Base-by-base conservation (phyloP, 1,284 basidiomycete species). In the Rhodotorula mucilaginosa region DNA sequence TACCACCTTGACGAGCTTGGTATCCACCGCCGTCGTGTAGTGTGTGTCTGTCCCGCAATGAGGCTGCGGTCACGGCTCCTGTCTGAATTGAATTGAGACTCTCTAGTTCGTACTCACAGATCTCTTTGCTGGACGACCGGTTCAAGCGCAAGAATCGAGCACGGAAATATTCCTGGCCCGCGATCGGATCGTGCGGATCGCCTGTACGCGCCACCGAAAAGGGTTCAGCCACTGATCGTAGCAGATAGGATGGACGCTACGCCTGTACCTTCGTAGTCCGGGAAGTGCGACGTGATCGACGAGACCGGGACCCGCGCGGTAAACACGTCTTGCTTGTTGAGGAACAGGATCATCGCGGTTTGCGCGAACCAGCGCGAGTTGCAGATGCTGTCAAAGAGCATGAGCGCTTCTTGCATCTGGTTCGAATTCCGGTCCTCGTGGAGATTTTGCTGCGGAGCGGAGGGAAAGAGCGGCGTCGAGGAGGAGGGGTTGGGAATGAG, bases 1-100 rank as follows among this genome's bases (percentile, higher is more conserved):
- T 52, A 97, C 91, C 46, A 95, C 92, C 78, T 90, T 85, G 71
- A 97, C 83, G 84, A 95, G 86, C n/a, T 86, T 90, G 1, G 92
- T 94, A 83, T 97, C 93, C 58, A 94, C 95, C 26, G 95, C 95
- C 52, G 91, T 96, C 51, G 95, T 97, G 73, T 90, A 89, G 81
- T 91, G 94, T 8, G 75, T 75, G 56, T 75, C 73, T 74, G 34
- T 0, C 1, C 39, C 39, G 10, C 26, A n/a, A 12, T 19, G 46
- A 47, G 2, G 10, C 21, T 19, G 4, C 13, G 46, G 29, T 49
- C 39, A 31, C 13, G 12, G 7, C 54, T n/a, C 51, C 5, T 13
- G 31, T 5, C 16, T 34, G 5, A 34, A 7, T 2, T 34, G 34
- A 2, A 34, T 15, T n/a, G 19, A 23, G 15, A 5, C 49, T 6